Conservation (phyloP, 2,329 filamentous ascomycete species). For the Neopestalotiopsis clavispora region DNA sequence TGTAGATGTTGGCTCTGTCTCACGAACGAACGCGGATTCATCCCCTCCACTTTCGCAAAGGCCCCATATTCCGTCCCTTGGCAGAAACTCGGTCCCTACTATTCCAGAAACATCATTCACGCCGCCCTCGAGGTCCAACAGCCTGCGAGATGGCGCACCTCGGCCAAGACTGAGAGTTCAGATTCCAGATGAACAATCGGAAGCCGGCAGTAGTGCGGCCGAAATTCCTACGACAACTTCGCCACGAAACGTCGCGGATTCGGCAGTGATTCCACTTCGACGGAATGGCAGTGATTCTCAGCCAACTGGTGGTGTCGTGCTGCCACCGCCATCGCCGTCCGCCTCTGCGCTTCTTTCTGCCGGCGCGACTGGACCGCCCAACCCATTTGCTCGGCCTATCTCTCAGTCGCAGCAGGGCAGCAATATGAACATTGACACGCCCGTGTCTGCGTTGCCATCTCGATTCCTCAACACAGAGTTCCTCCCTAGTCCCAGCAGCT, state of each 20-base stretch:
- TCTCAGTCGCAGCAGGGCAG: conserved; percentile 71
- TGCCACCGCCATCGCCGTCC: conserved; percentile 92
- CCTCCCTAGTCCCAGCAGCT: conserved; percentile 87
- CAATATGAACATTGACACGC: conserved; percentile 72
- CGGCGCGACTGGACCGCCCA: conserved; percentile 89
- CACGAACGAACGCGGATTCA: conserved; percentile 54
- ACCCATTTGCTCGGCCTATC: conserved; percentile 89
- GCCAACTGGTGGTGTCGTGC: conserved; percentile 69
- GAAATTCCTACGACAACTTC: conserved; percentile 62
- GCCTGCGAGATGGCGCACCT: conserved; percentile 69
- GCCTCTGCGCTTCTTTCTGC: conserved; percentile 85
- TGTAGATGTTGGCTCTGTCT: conserved; percentile 64
- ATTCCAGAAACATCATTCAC: conserved; percentile 69
- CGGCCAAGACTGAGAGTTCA: conserved; percentile 89
- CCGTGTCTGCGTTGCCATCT: conserved; percentile 91
- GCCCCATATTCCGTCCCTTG: conserved; percentile 54
- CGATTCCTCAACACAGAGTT: conserved; percentile 88
- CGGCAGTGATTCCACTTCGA: conserved; percentile 59
- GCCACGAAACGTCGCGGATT: conserved; percentile 62
- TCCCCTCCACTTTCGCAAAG: conserved; percentile 59
- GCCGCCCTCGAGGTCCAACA: conserved; percentile 80
- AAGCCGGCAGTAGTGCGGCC: conserved; percentile 73
- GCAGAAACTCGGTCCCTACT: conserved; percentile 62
- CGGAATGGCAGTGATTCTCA: conserved; percentile 58
- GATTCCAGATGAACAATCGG: conserved; percentile 90